Evolutionary conservation across 768 basidiomycete species (phyloP).

Genomic region (Pleurotus pulmonarius): DNA sequence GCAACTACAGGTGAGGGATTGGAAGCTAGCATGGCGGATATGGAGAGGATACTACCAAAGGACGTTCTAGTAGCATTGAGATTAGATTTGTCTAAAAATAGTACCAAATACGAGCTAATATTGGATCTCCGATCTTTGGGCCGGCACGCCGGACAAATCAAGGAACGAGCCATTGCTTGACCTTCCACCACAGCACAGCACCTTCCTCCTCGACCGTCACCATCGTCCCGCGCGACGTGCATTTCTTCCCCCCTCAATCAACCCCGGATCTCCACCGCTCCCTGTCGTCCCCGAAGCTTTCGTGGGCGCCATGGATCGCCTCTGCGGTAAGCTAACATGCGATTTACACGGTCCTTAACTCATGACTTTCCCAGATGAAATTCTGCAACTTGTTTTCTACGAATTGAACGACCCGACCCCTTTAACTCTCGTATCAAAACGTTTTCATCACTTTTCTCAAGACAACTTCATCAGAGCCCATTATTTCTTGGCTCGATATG

Average conservation of each 20-base stretch:
- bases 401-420: slow-evolving; percentile 63
- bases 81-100: not conserved
- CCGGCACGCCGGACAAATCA: slow-evolving; percentile 8
- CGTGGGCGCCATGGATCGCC: slow-evolving; percentile 48
- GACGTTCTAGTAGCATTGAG: slow-evolving; percentile 26
- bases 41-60: slow-evolving; percentile 40
- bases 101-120: slow-evolving; percentile 4
- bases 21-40: slow-evolving; percentile 75
- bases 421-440: slow-evolving; percentile 54
- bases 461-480: slow-evolving; percentile 75
- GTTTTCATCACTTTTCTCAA: slow-evolving; percentile 58
- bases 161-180: slow-evolving; percentile 15
- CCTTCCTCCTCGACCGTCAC: slow-evolving; percentile 20
- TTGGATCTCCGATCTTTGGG: slow-evolving; percentile 6
- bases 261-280: slow-evolving; percentile 11
- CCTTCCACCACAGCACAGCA: slow-evolving; percentile 12
- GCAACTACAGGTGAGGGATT: slow-evolving; percentile 61
- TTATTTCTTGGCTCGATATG: slow-evolving; percentile 76
- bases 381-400: slow-evolving; percentile 71
- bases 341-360: slow-evolving; percentile 11
- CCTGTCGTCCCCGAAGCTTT: slow-evolving; percentile 8
- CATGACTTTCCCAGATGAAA: slow-evolving; percentile 40
- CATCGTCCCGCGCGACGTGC: slow-evolving; percentile 11
- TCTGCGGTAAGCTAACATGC: slow-evolving; percentile 51
- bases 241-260: slow-evolving; percentile 11